Percentiles rank a stretch among this genome's conserved stretches.
Evolutionary conservation across 805 yeast genomes (phyloP).

Genomic region (Ogataea angusta): DNA sequence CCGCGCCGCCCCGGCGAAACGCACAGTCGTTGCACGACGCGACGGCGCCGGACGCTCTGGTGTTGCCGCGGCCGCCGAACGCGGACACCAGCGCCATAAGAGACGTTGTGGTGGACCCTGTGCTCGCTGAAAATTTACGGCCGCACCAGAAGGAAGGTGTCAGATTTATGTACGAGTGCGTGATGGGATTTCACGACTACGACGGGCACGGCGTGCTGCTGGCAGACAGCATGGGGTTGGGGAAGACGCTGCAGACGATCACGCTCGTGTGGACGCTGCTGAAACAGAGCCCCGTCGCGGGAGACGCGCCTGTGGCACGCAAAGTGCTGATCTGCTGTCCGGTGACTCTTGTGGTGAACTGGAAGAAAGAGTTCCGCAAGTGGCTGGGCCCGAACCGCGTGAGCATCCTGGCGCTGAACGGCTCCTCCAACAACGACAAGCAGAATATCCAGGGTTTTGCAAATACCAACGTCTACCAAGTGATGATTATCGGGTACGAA

Average conservation of each 20-base stretch:
- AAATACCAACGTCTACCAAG: slow-evolving; percentile 71
- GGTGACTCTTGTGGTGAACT: slow-evolving; percentile 80
- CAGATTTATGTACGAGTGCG: slow-evolving; percentile 73
- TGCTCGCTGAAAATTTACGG: slow-evolving; percentile 51
- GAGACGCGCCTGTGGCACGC: slow-evolving; percentile 37
- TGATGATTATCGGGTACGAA: slow-evolving; percentile 85
- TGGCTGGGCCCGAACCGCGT: slow-evolving; percentile 73
- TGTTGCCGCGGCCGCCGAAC: slow-evolving; percentile 27
- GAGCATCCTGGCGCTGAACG: slow-evolving; percentile 61
- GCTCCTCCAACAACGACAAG: slow-evolving; percentile 51
- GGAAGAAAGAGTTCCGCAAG: slow-evolving; percentile 84
- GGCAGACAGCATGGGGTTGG: slow-evolving; percentile 98
- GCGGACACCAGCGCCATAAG: slow-evolving; percentile 2
- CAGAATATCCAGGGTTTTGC: slow-evolving; percentile 59
- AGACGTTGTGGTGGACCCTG: slow-evolving; percentile 62
- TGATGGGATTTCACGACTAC: slow-evolving; percentile 60
- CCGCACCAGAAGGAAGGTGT: slow-evolving; percentile 89
- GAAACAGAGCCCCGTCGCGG: slow-evolving; percentile 54
- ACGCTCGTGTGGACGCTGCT: slow-evolving; percentile 79
- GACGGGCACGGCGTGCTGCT: slow-evolving; percentile 68
- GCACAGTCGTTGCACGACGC: slow-evolving; percentile 39
- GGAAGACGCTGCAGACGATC: slow-evolving; percentile 85
- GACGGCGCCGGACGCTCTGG: slow-evolving; percentile 34
- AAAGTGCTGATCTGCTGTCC: slow-evolving; percentile 86
- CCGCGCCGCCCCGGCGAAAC: background rate